A percentile compares a stretch with the other conserved stretches of the same genome.
Conservation (phyloP, 345 rosid genomes). For the Rhodomyrtus tomentosa region DNA sequence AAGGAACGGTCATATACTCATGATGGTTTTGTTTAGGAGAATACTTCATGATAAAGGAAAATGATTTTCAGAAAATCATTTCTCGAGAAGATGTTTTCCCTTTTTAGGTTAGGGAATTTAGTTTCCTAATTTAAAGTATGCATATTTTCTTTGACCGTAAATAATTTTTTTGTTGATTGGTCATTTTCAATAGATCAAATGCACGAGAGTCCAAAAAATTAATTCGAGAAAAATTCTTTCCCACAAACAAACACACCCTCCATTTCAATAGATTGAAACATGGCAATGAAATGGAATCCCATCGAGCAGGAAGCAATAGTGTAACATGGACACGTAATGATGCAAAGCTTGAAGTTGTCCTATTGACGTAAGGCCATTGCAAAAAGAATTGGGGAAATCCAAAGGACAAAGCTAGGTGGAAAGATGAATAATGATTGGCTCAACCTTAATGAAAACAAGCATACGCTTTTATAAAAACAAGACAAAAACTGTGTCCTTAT, state of each 20-base stretch:
- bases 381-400: background rate
- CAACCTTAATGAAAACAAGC: background rate
- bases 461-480: background rate
- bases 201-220: no score
- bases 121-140: no score
- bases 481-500: background rate
- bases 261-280: background rate
- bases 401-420: background rate
- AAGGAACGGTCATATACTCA: background rate
- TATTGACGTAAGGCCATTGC: background rate
- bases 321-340: background rate
- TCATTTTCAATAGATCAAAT: no score
- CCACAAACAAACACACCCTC: background rate
- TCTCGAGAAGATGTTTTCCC: no score
- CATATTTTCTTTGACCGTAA: no score
- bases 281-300: background rate
- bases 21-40: no score
- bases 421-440: background rate
- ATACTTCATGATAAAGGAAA: no score
- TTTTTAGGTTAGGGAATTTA: no score
- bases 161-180: no score
- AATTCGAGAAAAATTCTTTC: no score
- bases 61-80: no score
- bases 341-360: background rate
- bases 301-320: background rate